These are phyloP conservation scores for Casuarina equisetifolia DNA, from an alignment of 306 rosid genomes.

Conservation along the genomic window DNA sequence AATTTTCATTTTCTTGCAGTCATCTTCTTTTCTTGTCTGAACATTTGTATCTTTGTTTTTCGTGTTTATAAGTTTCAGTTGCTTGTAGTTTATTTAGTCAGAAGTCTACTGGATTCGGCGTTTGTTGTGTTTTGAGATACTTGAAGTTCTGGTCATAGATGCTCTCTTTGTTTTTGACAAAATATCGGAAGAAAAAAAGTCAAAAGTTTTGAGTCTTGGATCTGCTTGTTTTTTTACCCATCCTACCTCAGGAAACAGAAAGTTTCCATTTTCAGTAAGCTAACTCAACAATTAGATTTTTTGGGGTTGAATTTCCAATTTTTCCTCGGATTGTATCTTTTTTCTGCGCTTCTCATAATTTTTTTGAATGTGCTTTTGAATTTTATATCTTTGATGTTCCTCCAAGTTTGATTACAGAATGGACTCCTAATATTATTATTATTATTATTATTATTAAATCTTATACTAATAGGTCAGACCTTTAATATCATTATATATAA, in stretches of 20 bases:
- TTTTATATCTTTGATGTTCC: not conserved
- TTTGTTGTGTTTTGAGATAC: constrained; percentile 4
- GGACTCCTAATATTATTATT: not conserved
- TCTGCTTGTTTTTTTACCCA: not conserved
- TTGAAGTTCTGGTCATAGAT: not conserved
- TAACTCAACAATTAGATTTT: not conserved
- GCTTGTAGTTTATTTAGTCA: not conserved
- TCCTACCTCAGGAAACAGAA: not conserved
- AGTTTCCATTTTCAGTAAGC: not conserved
- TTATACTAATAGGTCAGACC: not conserved
- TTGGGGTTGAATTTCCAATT: not conserved
- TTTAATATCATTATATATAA: not conserved
- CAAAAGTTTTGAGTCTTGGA: not conserved
- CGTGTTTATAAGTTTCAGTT: not conserved
- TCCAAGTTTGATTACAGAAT: not conserved
- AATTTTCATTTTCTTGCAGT: too few relatives aligned
- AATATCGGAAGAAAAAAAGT: not conserved
- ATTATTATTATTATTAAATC: not conserved
- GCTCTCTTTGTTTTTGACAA: constrained; percentile 7
- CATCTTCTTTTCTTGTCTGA: too few relatives aligned
- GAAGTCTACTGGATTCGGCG: constrained; percentile 27
- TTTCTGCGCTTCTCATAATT: not conserved
- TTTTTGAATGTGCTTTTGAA: not conserved
- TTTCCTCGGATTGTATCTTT: not conserved
- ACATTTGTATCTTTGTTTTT: too few relatives aligned